Evolutionary conservation across 2,329 filamentous ascomycete genomes (phyloP).

Genomic region (Albifimbria verrucaria): DNA sequence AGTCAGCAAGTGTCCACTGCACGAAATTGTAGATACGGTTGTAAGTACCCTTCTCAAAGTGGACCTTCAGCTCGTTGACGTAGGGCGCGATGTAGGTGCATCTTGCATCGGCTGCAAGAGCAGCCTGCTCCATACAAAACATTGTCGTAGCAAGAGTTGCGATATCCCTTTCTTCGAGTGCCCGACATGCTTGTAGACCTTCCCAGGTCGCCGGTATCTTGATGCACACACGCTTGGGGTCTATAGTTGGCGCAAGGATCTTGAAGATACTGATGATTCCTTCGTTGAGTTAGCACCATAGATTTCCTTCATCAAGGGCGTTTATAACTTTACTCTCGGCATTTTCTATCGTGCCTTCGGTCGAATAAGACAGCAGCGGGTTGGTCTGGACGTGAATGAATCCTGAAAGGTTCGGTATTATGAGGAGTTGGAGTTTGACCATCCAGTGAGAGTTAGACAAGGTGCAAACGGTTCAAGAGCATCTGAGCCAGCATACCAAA

Average conservation of each 20-base stretch:
- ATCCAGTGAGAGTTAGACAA: slow-evolving; percentile 35
- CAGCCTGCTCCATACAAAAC: slow-evolving; percentile 59
- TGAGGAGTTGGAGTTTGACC: slow-evolving; percentile 50
- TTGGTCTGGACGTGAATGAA: slow-evolving; percentile 60
- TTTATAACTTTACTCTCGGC: slow-evolving; percentile 40
- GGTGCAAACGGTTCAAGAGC: rapidly evolving
- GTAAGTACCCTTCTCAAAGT: slow-evolving; percentile 49
- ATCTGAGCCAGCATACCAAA: slow-evolving; percentile 33
- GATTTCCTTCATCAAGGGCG: not conserved
- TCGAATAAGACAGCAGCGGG: slow-evolving; percentile 50
- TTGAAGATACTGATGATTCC: slow-evolving; percentile 39
- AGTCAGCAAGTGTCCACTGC: not conserved
- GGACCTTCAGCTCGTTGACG: slow-evolving; percentile 62
- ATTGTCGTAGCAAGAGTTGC: slow-evolving; percentile 60
- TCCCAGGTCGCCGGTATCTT: slow-evolving; percentile 64
- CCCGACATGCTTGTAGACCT: slow-evolving; percentile 56
- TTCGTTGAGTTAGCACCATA: too few species aligned
- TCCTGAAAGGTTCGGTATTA: slow-evolving; percentile 46
- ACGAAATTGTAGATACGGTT: not conserved
- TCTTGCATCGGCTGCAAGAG: slow-evolving; percentile 51
- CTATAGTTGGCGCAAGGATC: slow-evolving; percentile 24
- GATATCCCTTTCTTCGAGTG: slow-evolving; percentile 51
- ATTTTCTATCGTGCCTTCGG: slow-evolving; percentile 45
- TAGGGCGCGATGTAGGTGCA: slow-evolving; percentile 65
- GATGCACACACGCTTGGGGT: slow-evolving; percentile 52